These are phyloP conservation scores for Recurvomyces mirabilis DNA, from an alignment of 495 filamentous ascomycete species.

Conservation along the genomic window DNA sequence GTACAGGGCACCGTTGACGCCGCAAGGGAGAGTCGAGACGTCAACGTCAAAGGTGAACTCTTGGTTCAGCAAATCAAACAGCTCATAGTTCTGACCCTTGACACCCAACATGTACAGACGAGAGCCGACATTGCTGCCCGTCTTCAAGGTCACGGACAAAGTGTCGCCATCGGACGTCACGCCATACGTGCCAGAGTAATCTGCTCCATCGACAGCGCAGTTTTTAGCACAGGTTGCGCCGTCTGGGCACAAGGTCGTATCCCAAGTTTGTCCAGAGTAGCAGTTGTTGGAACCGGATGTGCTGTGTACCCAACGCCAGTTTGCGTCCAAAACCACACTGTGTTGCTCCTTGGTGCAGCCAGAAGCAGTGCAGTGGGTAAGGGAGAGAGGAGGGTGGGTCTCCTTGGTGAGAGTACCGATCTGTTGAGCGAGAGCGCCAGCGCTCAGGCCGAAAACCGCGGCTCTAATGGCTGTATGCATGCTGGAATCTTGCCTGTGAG, in stretches of 20 bases:
- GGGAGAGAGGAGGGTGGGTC: conserved; percentile 39
- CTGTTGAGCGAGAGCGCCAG: conserved; percentile 16
- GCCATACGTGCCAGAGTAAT: conserved; percentile 30
- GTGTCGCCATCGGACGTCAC: conserved; percentile 21
- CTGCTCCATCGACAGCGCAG: conserved; percentile 33
- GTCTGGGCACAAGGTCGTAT: conserved; percentile 28
- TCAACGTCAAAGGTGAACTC: conserved; percentile 57
- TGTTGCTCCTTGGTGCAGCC: conserved; percentile 36
- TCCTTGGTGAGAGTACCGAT: conserved; percentile 28
- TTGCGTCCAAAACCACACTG: conserved; percentile 40
- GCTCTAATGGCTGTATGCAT: no score
- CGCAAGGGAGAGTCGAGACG: conserved; percentile 47
- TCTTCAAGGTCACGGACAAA: conserved; percentile 25
- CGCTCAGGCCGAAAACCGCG: no score
- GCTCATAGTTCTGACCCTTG: conserved; percentile 43
- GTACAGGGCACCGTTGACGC: conserved; percentile 59
- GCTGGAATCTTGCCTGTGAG: no score
- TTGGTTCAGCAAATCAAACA: conserved; percentile 42
- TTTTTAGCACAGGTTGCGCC: conserved; percentile 29
- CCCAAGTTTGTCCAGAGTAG: conserved; percentile 25
- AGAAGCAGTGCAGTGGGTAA: conserved; percentile 38
- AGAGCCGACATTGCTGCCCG: conserved; percentile 33
- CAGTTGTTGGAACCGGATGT: conserved; percentile 29
- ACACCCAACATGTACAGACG: conserved; percentile 50
- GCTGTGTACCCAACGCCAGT: conserved; percentile 33